Conservation (phyloP, 306 rosid genomes). For the Lithocarpus polystachyus region DNA sequence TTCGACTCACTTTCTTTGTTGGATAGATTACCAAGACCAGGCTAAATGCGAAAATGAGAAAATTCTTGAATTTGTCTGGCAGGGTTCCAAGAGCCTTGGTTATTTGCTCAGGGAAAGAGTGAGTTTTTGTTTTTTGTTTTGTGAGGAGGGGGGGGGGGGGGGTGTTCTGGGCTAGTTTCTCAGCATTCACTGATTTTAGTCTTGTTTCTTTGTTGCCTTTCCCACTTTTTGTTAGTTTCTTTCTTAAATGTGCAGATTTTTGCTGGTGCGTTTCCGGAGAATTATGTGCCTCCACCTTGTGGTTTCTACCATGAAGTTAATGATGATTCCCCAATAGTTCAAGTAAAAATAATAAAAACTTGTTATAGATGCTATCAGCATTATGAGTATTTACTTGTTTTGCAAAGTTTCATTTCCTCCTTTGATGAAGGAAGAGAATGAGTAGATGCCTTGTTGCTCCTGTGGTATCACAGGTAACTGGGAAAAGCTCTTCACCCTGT, state of each 20-base stretch:
- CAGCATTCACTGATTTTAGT: neutral
- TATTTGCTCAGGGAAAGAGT: constrained; percentile 57
- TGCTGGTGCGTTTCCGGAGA: constrained; percentile 49
- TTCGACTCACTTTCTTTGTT: constrained; percentile 74
- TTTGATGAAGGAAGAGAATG: constrained; percentile 45
- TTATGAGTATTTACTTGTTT: constrained; percentile 7
- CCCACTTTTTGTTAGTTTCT: neutral
- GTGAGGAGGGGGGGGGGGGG: no score
- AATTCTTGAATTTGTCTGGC: constrained; percentile 79
- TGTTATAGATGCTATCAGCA: constrained; percentile 14
- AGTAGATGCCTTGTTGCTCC: constrained; percentile 50
- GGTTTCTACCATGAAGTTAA: constrained; percentile 60
- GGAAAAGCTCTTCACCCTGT: constrained; percentile 6
- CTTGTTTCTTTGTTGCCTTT: constrained; percentile 3
- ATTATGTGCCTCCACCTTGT: constrained; percentile 48
- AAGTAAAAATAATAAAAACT: constrained; percentile 29
- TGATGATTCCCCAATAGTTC: constrained; percentile 47
- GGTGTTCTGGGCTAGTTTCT: no score
- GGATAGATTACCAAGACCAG: constrained; percentile 82
- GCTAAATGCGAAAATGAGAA: constrained; percentile 59
- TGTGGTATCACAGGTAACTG: constrained; percentile 49
- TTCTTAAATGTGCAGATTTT: constrained; percentile 34
- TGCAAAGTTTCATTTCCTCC: constrained; percentile 18
- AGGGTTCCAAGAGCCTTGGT: constrained; percentile 70
- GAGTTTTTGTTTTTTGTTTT: neutral